Conservation (phyloP, 805 yeast genomes). For the Metschnikowia sp. region DNA sequence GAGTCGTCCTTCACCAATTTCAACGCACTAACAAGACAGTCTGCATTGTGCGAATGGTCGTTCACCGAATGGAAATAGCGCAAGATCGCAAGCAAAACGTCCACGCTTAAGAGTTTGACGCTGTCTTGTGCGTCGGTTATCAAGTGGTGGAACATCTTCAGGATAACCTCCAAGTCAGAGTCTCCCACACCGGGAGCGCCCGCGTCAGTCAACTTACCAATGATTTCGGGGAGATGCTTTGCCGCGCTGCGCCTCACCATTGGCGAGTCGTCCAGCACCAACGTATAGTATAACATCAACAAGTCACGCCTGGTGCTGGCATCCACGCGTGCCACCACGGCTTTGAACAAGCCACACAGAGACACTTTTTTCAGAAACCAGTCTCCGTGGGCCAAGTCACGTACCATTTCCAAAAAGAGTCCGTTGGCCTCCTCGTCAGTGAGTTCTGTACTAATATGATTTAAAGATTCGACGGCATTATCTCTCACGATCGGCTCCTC, state of each 20-base stretch:
- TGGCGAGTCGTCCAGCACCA: constrained; percentile 89
- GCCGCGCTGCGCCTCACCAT: constrained; percentile 98
- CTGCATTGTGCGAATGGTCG: constrained; percentile 58
- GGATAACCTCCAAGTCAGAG: constrained; percentile 71
- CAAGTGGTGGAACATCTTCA: constrained; percentile 76
- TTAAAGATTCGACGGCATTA: constrained; percentile 84
- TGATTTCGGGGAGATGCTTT: constrained; percentile 69
- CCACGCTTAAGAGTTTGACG: constrained; percentile 86
- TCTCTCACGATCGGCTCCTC: constrained; percentile 97
- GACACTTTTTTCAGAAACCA: constrained; percentile 96
- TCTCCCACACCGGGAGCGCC: constrained; percentile 39
- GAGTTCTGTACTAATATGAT: constrained; percentile 62
- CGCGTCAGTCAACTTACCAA: constrained; percentile 51
- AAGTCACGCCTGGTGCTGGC: constrained; percentile 56
- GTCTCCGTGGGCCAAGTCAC: constrained; percentile 75
- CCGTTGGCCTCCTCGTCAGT: constrained; percentile 59
- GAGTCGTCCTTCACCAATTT: constrained; percentile 81
- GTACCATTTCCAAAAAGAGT: constrained; percentile 72
- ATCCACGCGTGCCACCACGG: constrained; percentile 59
- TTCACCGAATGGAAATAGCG: constrained; percentile 58
- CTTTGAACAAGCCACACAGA: constrained; percentile 81
- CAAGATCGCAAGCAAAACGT: constrained; percentile 79
- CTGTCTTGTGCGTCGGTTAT: constrained; percentile 90
- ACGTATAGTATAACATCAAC: constrained; percentile 61
- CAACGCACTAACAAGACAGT: constrained; percentile 61